phyloP scores from a whole-genome alignment of 75 land plant genomes.

The Sequoia sempervirens region DNA sequence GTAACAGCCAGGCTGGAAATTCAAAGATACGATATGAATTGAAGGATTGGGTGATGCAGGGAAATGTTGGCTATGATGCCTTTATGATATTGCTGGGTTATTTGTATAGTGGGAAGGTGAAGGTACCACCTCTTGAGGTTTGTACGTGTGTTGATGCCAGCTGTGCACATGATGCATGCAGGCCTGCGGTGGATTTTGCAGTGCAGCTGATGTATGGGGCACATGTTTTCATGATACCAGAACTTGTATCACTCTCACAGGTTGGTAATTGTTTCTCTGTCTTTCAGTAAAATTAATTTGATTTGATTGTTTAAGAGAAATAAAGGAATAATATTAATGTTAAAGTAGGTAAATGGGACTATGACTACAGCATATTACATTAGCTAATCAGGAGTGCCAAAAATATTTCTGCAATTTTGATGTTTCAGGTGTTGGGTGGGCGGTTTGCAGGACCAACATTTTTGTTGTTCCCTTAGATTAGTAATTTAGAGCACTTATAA shows the following conservation, averaged over 20 bases:
- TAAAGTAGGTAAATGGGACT: neutral
- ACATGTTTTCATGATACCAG: conserved; percentile 49
- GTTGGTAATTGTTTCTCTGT: conserved; percentile 13
- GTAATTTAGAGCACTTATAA: neutral
- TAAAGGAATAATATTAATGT: neutral
- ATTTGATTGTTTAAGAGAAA: neutral
- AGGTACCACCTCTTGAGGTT: conserved; percentile 32
- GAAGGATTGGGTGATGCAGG: conserved; percentile 36
- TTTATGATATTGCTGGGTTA: conserved; percentile 59
- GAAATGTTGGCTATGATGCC: conserved; percentile 58
- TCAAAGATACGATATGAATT: conserved; percentile 26
- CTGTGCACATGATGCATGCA: conserved; percentile 66
- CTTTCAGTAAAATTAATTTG: neutral
- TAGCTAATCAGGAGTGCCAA: neutral
- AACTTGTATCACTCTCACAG: conserved; percentile 50
- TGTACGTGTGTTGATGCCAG: conserved; percentile 47
- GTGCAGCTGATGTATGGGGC: conserved; percentile 71
- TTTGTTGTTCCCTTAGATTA: neutral
- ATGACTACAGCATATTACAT: neutral
- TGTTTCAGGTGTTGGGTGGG: neutral
- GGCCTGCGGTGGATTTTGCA: conserved; percentile 55
- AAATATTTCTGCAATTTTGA: neutral
- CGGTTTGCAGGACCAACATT: neutral
- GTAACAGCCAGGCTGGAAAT: neutral
- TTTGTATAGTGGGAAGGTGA: conserved; percentile 68